These are phyloP conservation scores for Fistulinella cinereoalba DNA, from an alignment of 1,284 basidiomycete species.

Conservation along the genomic window DNA sequence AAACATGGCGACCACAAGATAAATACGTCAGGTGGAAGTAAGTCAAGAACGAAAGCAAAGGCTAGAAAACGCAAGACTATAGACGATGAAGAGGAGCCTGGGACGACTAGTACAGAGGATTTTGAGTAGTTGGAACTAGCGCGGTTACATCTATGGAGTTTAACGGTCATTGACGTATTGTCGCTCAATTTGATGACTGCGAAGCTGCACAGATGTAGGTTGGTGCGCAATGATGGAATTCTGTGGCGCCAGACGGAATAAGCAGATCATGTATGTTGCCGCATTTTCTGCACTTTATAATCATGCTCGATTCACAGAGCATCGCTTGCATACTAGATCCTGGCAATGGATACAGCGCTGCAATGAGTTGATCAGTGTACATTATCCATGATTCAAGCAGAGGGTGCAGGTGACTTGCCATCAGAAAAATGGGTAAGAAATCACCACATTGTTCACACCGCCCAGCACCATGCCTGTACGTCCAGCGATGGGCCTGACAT, in stretches of 20 bases:
- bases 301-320: conserved; percentile 31
- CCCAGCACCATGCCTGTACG: conserved; percentile 28
- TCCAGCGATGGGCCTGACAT: conserved; percentile 28
- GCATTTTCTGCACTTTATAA: conserved; percentile 7
- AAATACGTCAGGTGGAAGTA: not conserved
- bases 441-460: conserved; percentile 34
- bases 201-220: too few relatives aligned
- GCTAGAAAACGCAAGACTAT: conserved; percentile 8
- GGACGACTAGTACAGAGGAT: conserved; percentile 1
- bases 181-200: too few relatives aligned
- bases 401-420: conserved; percentile 36
- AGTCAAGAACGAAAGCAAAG: conserved; percentile 4
- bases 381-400: too few relatives aligned
- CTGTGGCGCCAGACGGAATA: too few relatives aligned
- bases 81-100: conserved; percentile 4
- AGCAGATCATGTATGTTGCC: too few relatives aligned
- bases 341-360: conserved; percentile 36
- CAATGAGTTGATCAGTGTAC: not conserved
- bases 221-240: too few relatives aligned
- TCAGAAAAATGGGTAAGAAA: conserved; percentile 26
- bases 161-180: not conserved
- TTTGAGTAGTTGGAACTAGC: too few relatives aligned
- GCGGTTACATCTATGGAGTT: not conserved
- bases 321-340: conserved; percentile 31
- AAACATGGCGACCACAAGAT: conserved; percentile 14